Percentiles rank a stretch among this genome's conserved stretches.
Conservation (phyloP, 352 stramenopile genomes). For the Phytophthora pluvialis region DNA sequence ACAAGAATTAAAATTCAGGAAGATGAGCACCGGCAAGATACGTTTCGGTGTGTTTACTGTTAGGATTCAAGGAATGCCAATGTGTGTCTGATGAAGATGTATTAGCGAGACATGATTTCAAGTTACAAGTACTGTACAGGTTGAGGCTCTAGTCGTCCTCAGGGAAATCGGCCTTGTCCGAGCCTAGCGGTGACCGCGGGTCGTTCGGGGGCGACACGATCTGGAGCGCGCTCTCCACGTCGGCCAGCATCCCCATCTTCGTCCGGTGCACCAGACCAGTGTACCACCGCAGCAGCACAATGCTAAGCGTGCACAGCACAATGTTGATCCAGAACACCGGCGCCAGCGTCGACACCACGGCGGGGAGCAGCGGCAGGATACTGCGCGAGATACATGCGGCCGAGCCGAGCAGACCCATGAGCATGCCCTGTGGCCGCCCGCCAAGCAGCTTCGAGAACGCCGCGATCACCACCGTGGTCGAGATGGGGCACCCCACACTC, state of each 20-base stretch:
- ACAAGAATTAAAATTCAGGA: too few species aligned
- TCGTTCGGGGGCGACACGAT: conserved; percentile 35
- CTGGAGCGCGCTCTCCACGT: conserved; percentile 44
- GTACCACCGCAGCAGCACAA: conserved; percentile 69
- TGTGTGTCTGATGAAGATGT: neutral
- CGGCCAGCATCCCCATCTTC: conserved; percentile 50
- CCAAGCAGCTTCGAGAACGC: conserved; percentile 78
- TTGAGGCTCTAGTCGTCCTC: conserved; percentile 20
- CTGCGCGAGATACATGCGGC: conserved; percentile 70
- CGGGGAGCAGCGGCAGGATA: conserved; percentile 68
- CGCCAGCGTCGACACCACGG: conserved; percentile 58
- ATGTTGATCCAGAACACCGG: conserved; percentile 81
- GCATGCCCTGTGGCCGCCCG: conserved; percentile 65
- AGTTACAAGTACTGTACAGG: neutral
- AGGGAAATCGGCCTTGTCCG: conserved; percentile 35
- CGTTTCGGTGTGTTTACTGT: too few species aligned
- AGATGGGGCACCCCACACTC: conserved; percentile 82
- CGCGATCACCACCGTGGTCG: conserved; percentile 66
- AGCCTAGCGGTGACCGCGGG: conserved; percentile 45
- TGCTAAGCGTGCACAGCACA: conserved; percentile 54
- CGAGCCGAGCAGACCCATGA: conserved; percentile 77
- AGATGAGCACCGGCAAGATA: too few species aligned
- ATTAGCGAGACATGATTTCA: conserved; percentile 9
- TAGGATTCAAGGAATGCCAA: too few species aligned
- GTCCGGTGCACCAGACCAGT: conserved; percentile 51